Conservation (phyloP, 2,329 filamentous ascomycete genomes). For the Arthrinium phaeospermum region DNA sequence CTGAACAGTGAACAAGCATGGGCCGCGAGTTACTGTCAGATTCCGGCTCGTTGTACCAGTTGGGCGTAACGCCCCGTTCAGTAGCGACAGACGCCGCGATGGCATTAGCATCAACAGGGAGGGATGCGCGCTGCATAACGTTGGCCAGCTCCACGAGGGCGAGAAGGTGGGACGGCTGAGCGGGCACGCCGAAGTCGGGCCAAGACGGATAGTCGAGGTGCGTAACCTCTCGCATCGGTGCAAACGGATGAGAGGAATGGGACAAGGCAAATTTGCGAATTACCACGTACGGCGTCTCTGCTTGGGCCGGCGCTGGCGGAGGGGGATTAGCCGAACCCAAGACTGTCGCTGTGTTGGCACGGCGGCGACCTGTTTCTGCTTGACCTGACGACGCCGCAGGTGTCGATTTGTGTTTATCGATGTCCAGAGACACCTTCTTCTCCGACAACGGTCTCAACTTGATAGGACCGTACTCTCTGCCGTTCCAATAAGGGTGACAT, state of each 20-base stretch:
- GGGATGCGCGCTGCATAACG: conserved; percentile 67
- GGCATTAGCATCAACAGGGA: conserved; percentile 51
- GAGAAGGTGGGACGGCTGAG: conserved; percentile 84
- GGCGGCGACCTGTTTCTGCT: conserved; percentile 51
- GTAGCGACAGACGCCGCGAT: conserved; percentile 40
- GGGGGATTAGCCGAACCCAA: conserved; percentile 41
- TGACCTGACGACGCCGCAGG: conserved; percentile 34
- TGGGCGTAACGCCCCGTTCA: conserved; percentile 41
- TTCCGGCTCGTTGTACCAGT: conserved; percentile 67
- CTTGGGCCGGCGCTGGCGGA: conserved; percentile 31
- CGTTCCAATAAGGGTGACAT: conserved; percentile 92
- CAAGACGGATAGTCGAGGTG: conserved; percentile 95
- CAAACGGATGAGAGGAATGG: conserved; percentile 78
- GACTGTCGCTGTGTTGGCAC: conserved; percentile 60
- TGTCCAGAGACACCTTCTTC: conserved; percentile 79
- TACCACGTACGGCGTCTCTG: conserved; percentile 76
- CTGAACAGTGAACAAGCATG: conserved; percentile 92
- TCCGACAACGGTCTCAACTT: conserved; percentile 80
- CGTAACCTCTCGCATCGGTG: conserved; percentile 87
- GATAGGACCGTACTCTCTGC: conserved; percentile 77
- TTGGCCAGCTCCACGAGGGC: conserved; percentile 90
- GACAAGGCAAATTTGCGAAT: conserved; percentile 87
- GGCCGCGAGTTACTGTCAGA: conserved; percentile 62
- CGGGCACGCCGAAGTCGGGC: conserved; percentile 95
- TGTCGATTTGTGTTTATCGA: conserved; percentile 56